phyloP scores from a whole-genome alignment of 805 yeast genomes.

The Naumovozyma baii region DNA sequence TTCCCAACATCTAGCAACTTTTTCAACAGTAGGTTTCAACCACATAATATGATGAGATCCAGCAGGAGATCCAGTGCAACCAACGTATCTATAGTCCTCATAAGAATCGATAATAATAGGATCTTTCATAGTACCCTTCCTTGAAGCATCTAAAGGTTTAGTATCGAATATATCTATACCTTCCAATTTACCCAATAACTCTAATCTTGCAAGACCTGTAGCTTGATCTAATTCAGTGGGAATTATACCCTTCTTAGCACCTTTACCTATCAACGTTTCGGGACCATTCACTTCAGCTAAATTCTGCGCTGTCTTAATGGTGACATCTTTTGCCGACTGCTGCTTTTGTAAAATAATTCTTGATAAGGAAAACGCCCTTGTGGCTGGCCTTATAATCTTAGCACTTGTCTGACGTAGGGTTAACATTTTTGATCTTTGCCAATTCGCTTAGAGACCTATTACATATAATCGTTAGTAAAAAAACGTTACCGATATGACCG shows the following conservation, averaged over 20 bases:
- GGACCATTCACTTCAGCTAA: conserved; percentile 75
- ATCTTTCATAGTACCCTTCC: conserved; percentile 82
- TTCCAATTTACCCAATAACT: conserved; percentile 84
- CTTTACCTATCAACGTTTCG: conserved; percentile 76
- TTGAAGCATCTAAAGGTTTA: conserved; percentile 77
- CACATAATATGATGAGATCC: conserved; percentile 86
- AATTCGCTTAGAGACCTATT: background rate
- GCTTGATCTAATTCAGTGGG: conserved; percentile 95
- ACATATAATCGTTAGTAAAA: background rate
- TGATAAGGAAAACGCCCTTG: conserved; percentile 29
- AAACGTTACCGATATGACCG: background rate
- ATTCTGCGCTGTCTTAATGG: conserved; percentile 46
- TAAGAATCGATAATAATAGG: conserved; percentile 86
- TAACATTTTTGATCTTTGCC: conserved; percentile 20
- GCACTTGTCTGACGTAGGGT: conserved; percentile 28
- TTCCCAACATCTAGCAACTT: conserved; percentile 95
- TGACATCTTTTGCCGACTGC: conserved; percentile 7
- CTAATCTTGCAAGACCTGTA: conserved; percentile 96
- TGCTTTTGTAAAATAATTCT: conserved; percentile 29
- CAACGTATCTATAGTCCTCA: conserved; percentile 89
- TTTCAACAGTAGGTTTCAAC: conserved; percentile 76
- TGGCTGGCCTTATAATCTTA: conserved; percentile 24
- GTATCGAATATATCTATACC: conserved; percentile 91
- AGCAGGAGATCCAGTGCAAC: conserved; percentile 94
- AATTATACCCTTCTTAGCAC: conserved; percentile 75